phyloP scores from a whole-genome alignment of 495 filamentous ascomycete genomes.

The Gamarada debralockiae region DNA sequence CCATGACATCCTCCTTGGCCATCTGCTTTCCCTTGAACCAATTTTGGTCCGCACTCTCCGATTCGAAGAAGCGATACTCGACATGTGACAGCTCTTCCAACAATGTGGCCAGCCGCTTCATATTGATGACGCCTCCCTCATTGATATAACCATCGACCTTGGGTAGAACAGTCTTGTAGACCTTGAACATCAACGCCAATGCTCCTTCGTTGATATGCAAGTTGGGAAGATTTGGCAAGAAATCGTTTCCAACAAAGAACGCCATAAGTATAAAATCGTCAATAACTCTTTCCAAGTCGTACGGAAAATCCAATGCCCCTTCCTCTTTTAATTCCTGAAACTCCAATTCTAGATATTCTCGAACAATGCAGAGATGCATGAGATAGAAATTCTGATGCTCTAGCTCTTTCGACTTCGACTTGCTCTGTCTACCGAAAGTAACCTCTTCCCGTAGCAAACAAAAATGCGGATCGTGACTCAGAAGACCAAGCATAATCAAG shows the following conservation, averaged over 20 bases:
- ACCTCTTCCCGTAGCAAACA: conserved; percentile 96
- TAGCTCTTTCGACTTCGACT: conserved; percentile 87
- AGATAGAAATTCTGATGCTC: conserved; percentile 99
- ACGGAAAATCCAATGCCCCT: conserved; percentile 70
- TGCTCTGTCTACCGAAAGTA: conserved; percentile 83
- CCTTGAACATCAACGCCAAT: conserved; percentile 91
- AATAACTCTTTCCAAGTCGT: conserved; percentile 94
- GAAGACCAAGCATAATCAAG: conserved; percentile 94
- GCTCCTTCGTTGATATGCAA: conserved; percentile 99
- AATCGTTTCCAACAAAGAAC: conserved; percentile 99
- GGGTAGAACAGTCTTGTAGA: conserved; percentile 88
- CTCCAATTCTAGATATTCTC: conserved; percentile 94
- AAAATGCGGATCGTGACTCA: conserved; percentile 98
- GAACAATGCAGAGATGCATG: conserved; percentile 93
- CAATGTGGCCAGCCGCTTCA: conserved; percentile 71
- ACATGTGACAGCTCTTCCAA: conserved; percentile 79
- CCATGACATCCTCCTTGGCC: conserved; percentile 55
- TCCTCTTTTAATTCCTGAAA: conserved; percentile 88
- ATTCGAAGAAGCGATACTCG: conserved; percentile 88
- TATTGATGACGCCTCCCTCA: conserved; percentile 85
- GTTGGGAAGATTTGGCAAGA: conserved; percentile 92
- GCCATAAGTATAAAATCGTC: conserved; percentile 99
- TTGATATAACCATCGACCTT: conserved; percentile 95
- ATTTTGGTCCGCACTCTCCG: conserved; percentile 78
- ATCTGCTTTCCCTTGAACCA: conserved; percentile 88